These are phyloP conservation scores for Lentinula detonsa DNA, from an alignment of 768 basidiomycete species.

Conservation along the genomic window DNA sequence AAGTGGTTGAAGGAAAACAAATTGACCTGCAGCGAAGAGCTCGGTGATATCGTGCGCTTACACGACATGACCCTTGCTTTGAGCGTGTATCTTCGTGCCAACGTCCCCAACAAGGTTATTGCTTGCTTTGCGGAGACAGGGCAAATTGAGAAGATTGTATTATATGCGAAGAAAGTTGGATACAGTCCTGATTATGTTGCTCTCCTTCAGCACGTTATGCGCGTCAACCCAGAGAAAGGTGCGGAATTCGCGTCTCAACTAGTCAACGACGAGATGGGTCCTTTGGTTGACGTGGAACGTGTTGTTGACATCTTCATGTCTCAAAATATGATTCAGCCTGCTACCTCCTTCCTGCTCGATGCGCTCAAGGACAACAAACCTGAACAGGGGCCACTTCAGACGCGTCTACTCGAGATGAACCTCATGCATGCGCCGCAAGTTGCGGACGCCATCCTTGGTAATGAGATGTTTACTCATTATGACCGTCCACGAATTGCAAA, in stretches of 20 bases:
- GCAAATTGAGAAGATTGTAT: slow-evolving; percentile 95
- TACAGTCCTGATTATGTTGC: slow-evolving; percentile 90
- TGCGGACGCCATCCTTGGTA: slow-evolving; percentile 96
- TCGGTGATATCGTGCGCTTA: slow-evolving; percentile 91
- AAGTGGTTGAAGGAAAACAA: slow-evolving; percentile 99
- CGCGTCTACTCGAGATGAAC: slow-evolving; percentile 96
- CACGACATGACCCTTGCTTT: slow-evolving; percentile 97
- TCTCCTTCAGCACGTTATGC: slow-evolving; percentile 93
- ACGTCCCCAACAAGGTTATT: slow-evolving; percentile 97
- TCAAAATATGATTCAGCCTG: slow-evolving; percentile 99
- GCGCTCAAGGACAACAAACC: slow-evolving; percentile 98
- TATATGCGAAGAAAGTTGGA: slow-evolving; percentile 96
- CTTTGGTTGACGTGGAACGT: slow-evolving; percentile 89
- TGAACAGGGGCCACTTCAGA: slow-evolving; percentile 94
- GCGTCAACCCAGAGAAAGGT: slow-evolving; percentile 94
- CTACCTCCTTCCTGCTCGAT: slow-evolving; percentile 95
- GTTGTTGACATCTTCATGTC: slow-evolving; percentile 99
- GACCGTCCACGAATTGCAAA: slow-evolving; percentile 96
- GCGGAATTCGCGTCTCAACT: slow-evolving; percentile 96
- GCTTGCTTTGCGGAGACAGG: slow-evolving; percentile 99
- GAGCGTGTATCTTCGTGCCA: slow-evolving; percentile 95
- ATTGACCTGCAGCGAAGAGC: slow-evolving; percentile 98
- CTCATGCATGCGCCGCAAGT: slow-evolving; percentile 96
- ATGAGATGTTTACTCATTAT: slow-evolving; percentile 97
- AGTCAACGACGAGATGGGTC: slow-evolving; percentile 88